These are phyloP conservation scores for Panaeolus papilionaceus DNA, from an alignment of 768 basidiomycete genomes.

Conservation along the genomic window DNA sequence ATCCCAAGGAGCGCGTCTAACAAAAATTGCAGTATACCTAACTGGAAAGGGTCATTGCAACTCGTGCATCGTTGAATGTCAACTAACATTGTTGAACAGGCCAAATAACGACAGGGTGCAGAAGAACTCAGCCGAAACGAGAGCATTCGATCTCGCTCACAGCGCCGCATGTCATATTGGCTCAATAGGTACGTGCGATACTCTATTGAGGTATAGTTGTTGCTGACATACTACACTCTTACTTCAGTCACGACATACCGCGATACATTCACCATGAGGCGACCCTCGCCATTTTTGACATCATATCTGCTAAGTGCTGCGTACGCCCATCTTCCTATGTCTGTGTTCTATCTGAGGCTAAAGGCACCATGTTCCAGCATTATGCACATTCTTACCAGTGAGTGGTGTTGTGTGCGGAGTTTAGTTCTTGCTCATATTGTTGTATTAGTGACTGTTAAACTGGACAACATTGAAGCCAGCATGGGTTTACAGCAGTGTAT, in stretches of 20 bases:
- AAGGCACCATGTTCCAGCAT: conserved; percentile 52
- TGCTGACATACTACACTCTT: conserved; percentile 7
- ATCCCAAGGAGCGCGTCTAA: conserved; percentile 21
- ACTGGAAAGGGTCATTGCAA: conserved; percentile 64
- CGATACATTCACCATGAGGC: conserved; percentile 65
- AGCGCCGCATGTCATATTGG: conserved; percentile 76
- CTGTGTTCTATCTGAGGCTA: conserved; percentile 19
- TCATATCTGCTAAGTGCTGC: conserved; percentile 75
- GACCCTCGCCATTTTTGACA: conserved; percentile 68
- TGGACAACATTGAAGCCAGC: conserved; percentile 72
- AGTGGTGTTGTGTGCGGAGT: conserved; percentile 30
- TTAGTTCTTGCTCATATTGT: conserved; percentile 24
- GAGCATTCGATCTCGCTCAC: conserved; percentile 79
- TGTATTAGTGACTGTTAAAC: conserved; percentile 68
- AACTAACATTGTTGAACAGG: conserved; percentile 15
- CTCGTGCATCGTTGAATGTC: conserved; percentile 12
- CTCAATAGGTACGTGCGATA: conserved; percentile 56
- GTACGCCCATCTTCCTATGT: conserved; percentile 46
- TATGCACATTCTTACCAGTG: conserved; percentile 81
- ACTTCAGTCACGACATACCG: conserved; percentile 62
- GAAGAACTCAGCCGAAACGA: conserved; percentile 58
- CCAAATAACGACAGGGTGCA: conserved; percentile 46
- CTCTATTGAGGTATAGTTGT: conserved; percentile 1
- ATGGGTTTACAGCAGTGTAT: conserved; percentile 71
- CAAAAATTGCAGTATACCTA: conserved; percentile 62